Conservation (phyloP, 2,329 filamentous ascomycete genomes). For the Microsporum audouinii region DNA sequence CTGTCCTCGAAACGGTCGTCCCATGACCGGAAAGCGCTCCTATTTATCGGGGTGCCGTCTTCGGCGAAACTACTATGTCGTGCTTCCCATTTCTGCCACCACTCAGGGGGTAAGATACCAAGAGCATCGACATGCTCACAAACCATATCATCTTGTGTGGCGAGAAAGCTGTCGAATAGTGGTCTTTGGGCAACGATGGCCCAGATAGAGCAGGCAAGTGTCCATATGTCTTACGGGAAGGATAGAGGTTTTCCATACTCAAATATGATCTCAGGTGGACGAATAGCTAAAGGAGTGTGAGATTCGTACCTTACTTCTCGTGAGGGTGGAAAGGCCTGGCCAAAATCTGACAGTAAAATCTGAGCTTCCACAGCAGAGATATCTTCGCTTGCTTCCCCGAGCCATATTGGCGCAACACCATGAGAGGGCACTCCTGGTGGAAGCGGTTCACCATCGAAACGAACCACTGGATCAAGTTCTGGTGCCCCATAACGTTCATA, state of each 20-base stretch:
- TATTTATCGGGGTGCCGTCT: no score
- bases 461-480: slow-evolving; percentile 13
- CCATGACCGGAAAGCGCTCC: no score
- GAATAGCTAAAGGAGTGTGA: slow-evolving; percentile 15
- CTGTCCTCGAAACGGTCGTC: no score
- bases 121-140: slow-evolving; percentile 14
- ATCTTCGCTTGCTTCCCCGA: slow-evolving; percentile 19
- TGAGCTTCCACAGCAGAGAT: slow-evolving; percentile 18
- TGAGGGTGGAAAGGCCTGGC: slow-evolving; percentile 21
- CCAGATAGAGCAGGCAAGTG: slow-evolving; percentile 19
- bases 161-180: slow-evolving; percentile 10
- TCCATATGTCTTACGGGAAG: slow-evolving; percentile 22
- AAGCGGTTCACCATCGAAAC: slow-evolving; percentile 15
- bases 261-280: slow-evolving; percentile 20
- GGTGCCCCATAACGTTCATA: slow-evolving; percentile 19
- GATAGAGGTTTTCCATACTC: slow-evolving; percentile 14
- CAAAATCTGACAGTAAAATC: slow-evolving; percentile 24
- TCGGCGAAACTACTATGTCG: slow-evolving; percentile 3
- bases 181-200: slow-evolving; percentile 21
- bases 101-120: slow-evolving; percentile 10
- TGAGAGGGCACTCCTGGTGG: slow-evolving; percentile 15
- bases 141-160: slow-evolving; percentile 6
- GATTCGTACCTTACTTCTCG: slow-evolving; percentile 17
- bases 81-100: slow-evolving; percentile 16
- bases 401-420: slow-evolving; percentile 13